Conservation (phyloP, 1,284 basidiomycete species). For the Cryptococcus wingfieldii region DNA sequence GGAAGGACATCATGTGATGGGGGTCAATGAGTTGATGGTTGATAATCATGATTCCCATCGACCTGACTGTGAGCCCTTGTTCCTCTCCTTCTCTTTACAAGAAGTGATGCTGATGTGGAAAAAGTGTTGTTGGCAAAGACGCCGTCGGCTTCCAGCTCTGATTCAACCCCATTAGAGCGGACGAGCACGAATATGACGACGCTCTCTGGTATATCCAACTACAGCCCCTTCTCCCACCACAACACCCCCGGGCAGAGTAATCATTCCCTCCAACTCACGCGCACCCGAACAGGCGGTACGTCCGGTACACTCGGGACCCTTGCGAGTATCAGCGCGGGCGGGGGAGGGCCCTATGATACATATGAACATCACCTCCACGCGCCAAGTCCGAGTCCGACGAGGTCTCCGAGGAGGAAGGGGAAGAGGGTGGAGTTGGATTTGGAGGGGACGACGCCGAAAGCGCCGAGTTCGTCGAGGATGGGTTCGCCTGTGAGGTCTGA, state of each 20-base stretch:
- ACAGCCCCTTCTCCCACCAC: constrained; percentile 1
- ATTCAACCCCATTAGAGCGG: constrained; percentile 13
- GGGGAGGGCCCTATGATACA: constrained; percentile 15
- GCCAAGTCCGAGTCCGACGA: not conserved
- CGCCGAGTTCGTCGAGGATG: not conserved
- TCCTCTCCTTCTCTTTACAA: not conserved
- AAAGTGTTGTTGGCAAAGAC: constrained; percentile 26
- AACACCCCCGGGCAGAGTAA: not conserved
- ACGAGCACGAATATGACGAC: constrained; percentile 13
- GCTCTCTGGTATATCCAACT: constrained; percentile 5
- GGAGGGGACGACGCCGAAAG: not conserved
- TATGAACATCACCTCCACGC: constrained; percentile 33
- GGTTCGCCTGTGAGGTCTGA: not conserved
- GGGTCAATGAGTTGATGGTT: constrained; percentile 22
- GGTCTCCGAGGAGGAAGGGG: too few relatives aligned
- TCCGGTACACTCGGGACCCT: too few relatives aligned
- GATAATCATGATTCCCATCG: not conserved
- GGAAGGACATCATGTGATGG: constrained; percentile 39
- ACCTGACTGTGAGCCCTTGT: not conserved
- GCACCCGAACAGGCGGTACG: constrained; percentile 13
- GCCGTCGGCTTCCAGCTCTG: constrained; percentile 22
- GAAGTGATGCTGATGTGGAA: not conserved
- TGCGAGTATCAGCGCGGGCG: too few relatives aligned
- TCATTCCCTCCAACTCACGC: constrained; percentile 3
- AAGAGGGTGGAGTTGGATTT: too few relatives aligned